phyloP scores from a whole-genome alignment of 2,329 filamentous ascomycete genomes.

The Fusarium foetens region DNA sequence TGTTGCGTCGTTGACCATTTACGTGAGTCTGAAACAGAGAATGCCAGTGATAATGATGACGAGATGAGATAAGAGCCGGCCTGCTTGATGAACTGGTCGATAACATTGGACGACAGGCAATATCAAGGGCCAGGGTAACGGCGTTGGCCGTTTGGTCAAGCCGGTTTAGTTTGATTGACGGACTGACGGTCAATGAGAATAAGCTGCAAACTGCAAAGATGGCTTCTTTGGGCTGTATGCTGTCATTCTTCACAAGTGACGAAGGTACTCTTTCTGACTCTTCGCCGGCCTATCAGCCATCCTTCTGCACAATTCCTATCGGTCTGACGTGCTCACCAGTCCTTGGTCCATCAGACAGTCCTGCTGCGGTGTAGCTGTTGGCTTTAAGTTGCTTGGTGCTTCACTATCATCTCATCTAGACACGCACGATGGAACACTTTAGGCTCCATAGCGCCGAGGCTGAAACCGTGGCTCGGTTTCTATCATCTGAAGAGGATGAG shows the following conservation, averaged over 20 bases:
- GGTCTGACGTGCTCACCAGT: constrained; percentile 38
- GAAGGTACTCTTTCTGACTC: constrained; percentile 12
- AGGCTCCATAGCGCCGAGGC: constrained; percentile 36
- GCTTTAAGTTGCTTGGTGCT: constrained; percentile 13
- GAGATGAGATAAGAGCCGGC: constrained; percentile 36
- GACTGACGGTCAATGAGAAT: constrained; percentile 9
- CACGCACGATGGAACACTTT: constrained; percentile 23
- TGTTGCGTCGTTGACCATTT: constrained; percentile 24
- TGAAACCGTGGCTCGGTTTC: constrained; percentile 44
- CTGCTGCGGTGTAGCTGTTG: constrained; percentile 16
- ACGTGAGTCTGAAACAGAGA: constrained; percentile 29
- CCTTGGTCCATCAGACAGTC: constrained; percentile 34
- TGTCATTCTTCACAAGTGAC: constrained; percentile 20
- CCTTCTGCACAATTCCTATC: constrained; percentile 12
- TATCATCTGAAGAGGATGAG: constrained; percentile 35
- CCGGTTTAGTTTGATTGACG: constrained; percentile 33
- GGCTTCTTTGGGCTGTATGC: constrained; percentile 5
- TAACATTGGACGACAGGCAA: constrained; percentile 13
- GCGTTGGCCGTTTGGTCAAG: constrained; percentile 29
- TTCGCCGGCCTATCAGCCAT: constrained; percentile 1
- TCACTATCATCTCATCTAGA: constrained; percentile 13
- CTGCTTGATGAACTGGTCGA: constrained; percentile 9
- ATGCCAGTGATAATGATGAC: constrained; percentile 37
- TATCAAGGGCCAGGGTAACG: constrained; percentile 36
- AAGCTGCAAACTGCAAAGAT: neutral